Percentiles rank a stretch among this genome's conserved stretches.
phyloP scores from a whole-genome alignment of 78 protist species.

The Paratrimastix pyriformis region DNA sequence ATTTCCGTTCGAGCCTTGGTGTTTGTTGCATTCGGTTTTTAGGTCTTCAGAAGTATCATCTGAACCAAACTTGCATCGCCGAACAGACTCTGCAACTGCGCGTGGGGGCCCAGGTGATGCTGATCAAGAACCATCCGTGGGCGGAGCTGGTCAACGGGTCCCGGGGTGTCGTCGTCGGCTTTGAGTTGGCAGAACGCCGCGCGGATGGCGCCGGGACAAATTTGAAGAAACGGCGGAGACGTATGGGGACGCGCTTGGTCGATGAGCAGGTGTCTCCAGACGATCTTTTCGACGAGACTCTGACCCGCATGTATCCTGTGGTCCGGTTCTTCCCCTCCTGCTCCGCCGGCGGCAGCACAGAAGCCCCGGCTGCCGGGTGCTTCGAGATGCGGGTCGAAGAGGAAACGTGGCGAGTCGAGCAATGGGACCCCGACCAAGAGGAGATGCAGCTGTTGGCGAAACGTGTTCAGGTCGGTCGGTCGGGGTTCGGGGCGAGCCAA shows the following conservation, averaged over 20 bases:
- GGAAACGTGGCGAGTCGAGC: not conserved
- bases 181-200: not conserved
- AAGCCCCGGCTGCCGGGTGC: not conserved
- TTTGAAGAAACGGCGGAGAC: not conserved
- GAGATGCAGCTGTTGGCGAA: not conserved
- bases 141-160: slow-evolving; percentile 54
- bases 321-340: not conserved
- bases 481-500: too few species aligned
- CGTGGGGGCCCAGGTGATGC: slow-evolving; percentile 25
- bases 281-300: not conserved
- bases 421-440: not conserved
- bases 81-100: not conserved
- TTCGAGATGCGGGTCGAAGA: not conserved
- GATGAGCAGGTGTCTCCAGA: not conserved
- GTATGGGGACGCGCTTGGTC: not conserved
- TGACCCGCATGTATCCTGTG: not conserved
- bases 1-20: too few species aligned
- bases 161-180: slow-evolving; percentile 46
- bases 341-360: not conserved
- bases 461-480: too few species aligned
- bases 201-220: not conserved
- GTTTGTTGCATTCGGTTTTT: too few species aligned
- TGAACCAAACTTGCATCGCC: not conserved
- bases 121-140: slow-evolving; percentile 2
- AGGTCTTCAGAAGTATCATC: not conserved